Conservation (phyloP, 768 basidiomycete species). For the Leccinum rimulosum region DNA sequence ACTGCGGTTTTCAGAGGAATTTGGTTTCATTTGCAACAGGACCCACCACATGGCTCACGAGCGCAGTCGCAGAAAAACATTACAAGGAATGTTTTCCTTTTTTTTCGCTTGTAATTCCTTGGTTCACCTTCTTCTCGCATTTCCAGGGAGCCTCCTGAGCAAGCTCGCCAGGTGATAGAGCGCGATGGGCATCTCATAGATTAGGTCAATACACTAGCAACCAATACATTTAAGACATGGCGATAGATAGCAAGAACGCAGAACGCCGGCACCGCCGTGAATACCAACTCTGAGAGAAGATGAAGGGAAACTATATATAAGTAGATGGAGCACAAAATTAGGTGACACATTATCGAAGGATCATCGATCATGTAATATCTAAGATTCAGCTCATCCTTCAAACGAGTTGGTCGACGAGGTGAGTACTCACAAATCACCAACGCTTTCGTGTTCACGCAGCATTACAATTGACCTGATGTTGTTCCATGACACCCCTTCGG, state of each 20-base stretch:
- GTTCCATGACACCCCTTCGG: conserved; percentile 17
- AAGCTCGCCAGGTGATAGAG: neutral
- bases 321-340: neutral
- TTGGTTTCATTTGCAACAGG: too few relatives aligned
- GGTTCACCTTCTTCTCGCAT: neutral
- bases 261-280: neutral
- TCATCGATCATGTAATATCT: conserved; percentile 2
- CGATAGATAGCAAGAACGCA: neutral
- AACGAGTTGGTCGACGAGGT: neutral
- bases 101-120: neutral
- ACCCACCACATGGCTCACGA: too few relatives aligned
- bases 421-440: conserved; percentile 5
- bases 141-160: neutral
- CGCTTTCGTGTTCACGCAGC: neutral
- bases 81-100: neutral
- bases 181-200: neutral
- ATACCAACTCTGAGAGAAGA: neutral
- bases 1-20: too few relatives aligned
- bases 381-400: neutral
- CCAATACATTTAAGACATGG: neutral
- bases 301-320: neutral
- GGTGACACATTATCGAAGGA: neutral
- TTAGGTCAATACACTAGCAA: neutral
- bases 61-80: neutral
- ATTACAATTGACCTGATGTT: conserved; percentile 12